Evolutionary conservation across 1,139 yeast genomes (phyloP), one percentile per base, ranked within the genome.

Genomic region (Candida freyschussii): DNA sequence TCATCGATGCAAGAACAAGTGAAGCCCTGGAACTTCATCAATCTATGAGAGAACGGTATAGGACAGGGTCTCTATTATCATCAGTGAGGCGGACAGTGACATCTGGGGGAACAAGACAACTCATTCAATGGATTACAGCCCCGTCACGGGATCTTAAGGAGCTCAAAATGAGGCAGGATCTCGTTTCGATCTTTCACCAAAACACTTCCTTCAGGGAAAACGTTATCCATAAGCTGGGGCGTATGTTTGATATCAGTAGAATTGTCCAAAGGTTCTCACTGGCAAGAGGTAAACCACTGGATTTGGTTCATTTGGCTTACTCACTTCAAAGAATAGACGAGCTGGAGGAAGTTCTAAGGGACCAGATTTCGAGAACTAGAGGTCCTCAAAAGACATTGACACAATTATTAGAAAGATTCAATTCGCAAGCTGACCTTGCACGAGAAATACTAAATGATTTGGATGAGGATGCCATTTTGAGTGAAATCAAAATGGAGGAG

Each of bases 1-100:
- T 81, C 41, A 81, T 91, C 58, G 98, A 91, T 50, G 65, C 87
- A 0, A 60, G 94, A 30, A 85, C 97, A 0, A 67, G 89, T 20
- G 80, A 78, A 26, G 91, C 96, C 2, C 63, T 91, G 30, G 98
- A 91, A 50, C 59, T 91, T 19, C 71, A 72, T 30, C 60, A 63
- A 26, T 69, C 83, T 0, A 61, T 76, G 7, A 63, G 76, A 36
- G 80, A 75, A n/a, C 71, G 71, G 13, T 67, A 78, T 11, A 63
- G 62, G 5, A 69, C 69, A 10, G 96, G 96, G 0, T 78, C 96
- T 0, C 58, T 91, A 13, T 60, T 84, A 10, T 72, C 75, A 13
- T 69, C 85, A 0, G 69, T 91, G 7, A 72, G 75, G 38, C 62
- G 81, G 35, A 91, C 97, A 0, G 72, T 72, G 2, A 86, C 98